A percentile compares a stretch with the other conserved stretches of the same genome.
phyloP scores from a whole-genome alignment of 768 basidiomycete species.

The Xanthoconium stramineum region DNA sequence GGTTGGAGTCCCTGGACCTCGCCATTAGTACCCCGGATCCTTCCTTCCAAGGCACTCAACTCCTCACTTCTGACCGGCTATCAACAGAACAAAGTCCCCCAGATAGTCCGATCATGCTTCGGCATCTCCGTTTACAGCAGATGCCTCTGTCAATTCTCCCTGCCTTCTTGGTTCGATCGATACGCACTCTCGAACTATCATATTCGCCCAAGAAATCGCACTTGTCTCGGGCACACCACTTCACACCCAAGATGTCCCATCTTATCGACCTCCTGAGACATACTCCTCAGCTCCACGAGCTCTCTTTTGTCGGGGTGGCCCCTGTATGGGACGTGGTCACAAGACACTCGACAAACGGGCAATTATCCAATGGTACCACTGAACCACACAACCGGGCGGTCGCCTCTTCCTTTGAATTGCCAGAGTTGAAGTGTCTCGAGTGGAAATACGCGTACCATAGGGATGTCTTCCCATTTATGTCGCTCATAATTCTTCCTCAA shows the following conservation, averaged over 20 bases:
- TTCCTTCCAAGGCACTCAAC: slow-evolving; percentile 26
- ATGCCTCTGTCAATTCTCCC: slow-evolving; percentile 41
- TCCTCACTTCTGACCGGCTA: slow-evolving; percentile 20
- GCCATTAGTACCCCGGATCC: slow-evolving; percentile 25
- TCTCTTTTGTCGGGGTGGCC: slow-evolving; percentile 41
- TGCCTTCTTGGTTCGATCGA: slow-evolving; percentile 34
- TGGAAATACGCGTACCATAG: slow-evolving; percentile 45
- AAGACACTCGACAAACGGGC: slow-evolving; percentile 10
- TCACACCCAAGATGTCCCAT: slow-evolving; percentile 38
- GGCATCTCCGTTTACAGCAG: slow-evolving; percentile 40
- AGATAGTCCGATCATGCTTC: slow-evolving; percentile 13
- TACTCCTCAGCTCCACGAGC: slow-evolving; percentile 40
- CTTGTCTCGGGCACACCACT: slow-evolving; percentile 24
- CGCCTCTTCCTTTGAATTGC: slow-evolving; percentile 32
- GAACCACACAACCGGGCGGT: slow-evolving; percentile 6
- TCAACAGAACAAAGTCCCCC: slow-evolving; percentile 7
- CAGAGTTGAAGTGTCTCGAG: slow-evolving; percentile 40
- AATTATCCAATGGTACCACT: slow-evolving; percentile 2
- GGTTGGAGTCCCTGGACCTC: slow-evolving; percentile 31
- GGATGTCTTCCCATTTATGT: slow-evolving; percentile 43
- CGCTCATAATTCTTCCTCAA: slow-evolving; percentile 37
- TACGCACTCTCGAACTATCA: slow-evolving; percentile 41
- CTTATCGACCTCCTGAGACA: slow-evolving; percentile 36
- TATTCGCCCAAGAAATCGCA: slow-evolving; percentile 33
- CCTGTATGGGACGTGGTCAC: slow-evolving; percentile 37